Base-by-base conservation (phyloP, 768 basidiomycete species). In the Sarcodon aspratus region DNA sequence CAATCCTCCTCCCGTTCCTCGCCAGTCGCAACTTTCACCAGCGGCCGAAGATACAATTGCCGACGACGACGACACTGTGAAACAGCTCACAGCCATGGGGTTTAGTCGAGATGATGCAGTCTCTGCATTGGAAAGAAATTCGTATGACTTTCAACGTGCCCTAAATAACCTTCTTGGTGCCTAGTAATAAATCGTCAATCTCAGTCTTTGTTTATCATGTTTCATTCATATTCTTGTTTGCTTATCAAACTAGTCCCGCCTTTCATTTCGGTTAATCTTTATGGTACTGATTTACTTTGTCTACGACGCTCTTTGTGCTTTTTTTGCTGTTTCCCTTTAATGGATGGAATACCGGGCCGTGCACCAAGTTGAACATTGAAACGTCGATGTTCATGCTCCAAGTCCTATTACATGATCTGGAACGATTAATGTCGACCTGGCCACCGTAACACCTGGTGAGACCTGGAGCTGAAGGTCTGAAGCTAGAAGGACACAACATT, bases 1-100 rank as follows among this genome's bases (percentile, higher is more conserved):
- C 42, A 69, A 73, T 12, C 63, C 74, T 40, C 63, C 75, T 50
- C 66, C 69, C 35, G 54, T 72, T 51, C 55, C 68, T 3, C 58
- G 54, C 7, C 49, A 65, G 9, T 55, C 58, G 8, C 58, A 58
- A 21, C 58, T 52, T 37, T 33, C 65, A 66, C 44, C 66, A 67
- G 15, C 65, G 63, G 38, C 76, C 27, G 75, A 78, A 51, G 52
- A 55, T 9, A 75, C 80, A 2, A 78, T 82, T 1, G 74, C 74
- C 10, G 69, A 71, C 10, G 86, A 92, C 50, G 79, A 81, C 10
- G 80, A 82, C 52, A 68, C 81, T 1, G 85, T 93, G 17, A 86
- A 81, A 59, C 81, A 85, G 59, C 69, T 98, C 36, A 80, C 80
- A 44, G 76, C 74, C 15, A 96, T 97, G 93, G 95, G 95, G 21